Conservation (phyloP, 768 basidiomycete species). For the Nidularia sp. region DNA sequence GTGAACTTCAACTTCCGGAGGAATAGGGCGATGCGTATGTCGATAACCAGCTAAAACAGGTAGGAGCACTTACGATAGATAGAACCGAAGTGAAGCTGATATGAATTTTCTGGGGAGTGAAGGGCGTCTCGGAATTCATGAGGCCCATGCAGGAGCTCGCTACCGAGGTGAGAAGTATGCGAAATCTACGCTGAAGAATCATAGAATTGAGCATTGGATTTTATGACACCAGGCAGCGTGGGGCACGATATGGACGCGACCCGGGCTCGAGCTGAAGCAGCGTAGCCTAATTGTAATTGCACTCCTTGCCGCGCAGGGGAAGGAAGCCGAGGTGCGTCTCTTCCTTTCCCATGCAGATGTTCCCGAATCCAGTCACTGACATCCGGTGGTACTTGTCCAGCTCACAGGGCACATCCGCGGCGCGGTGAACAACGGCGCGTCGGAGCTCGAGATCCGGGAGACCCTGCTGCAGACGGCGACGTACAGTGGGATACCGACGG, state of each 20-base stretch:
- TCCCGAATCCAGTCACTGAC: background rate
- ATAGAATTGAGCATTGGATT: background rate
- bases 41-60: slow-evolving; percentile 32
- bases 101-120: background rate
- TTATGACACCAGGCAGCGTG: slow-evolving; percentile 28
- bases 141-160: slow-evolving; percentile 42
- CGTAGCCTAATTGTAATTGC: slow-evolving; percentile 42
- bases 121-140: slow-evolving; percentile 42
- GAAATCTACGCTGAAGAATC: background rate
- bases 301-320: slow-evolving; percentile 36
- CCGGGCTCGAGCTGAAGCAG: slow-evolving; percentile 40
- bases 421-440: slow-evolving; percentile 38
- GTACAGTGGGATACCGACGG: slow-evolving; percentile 39
- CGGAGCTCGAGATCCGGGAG: slow-evolving; percentile 38
- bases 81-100: too few species aligned
- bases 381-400: slow-evolving; percentile 9
- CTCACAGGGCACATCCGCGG: slow-evolving; percentile 33
- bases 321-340: slow-evolving; percentile 32
- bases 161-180: slow-evolving; percentile 23
- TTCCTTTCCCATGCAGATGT: background rate
- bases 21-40: slow-evolving; percentile 39
- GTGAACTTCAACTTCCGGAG: background rate
- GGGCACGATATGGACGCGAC: slow-evolving; percentile 45
- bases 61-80: slow-evolving; percentile 1
- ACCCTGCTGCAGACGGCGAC: slow-evolving; percentile 37